phyloP scores from a whole-genome alignment of 31 red algal species.

The Pterothamnion heteromorphum region DNA sequence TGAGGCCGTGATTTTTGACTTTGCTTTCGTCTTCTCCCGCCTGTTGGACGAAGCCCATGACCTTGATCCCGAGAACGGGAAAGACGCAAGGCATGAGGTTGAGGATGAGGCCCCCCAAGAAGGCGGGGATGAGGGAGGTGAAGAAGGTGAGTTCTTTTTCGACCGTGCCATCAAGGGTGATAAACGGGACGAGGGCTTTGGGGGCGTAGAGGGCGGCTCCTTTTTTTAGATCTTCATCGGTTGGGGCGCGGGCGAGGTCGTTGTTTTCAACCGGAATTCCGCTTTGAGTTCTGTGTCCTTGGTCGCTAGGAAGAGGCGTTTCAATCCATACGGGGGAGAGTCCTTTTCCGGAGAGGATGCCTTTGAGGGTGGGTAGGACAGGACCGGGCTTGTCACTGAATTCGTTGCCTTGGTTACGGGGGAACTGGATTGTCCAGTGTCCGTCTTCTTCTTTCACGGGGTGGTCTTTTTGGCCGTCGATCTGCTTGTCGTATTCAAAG shows the following conservation, averaged over 20 bases:
- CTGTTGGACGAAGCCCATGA: conserved; percentile 36
- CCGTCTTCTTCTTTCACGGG: no score
- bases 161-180: background rate
- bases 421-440: no score
- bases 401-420: no score
- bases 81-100: conserved; percentile 52
- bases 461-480: no score
- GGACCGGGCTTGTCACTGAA: no score
- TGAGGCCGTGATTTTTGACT: conserved; percentile 9
- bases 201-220: background rate
- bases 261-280: background rate
- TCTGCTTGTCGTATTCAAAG: no score
- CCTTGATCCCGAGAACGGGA: conserved; percentile 37
- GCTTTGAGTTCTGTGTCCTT: background rate
- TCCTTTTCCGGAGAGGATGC: no score
- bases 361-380: no score
- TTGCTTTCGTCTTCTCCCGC: background rate
- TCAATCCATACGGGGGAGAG: background rate
- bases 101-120: conserved; percentile 17
- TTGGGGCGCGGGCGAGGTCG: background rate
- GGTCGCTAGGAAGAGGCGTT: background rate
- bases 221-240: background rate
- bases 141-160: background rate
- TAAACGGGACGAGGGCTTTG: background rate
- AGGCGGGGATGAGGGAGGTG: background rate